Base-by-base conservation (phyloP, 495 filamentous ascomycete species). In the Aspergillus sparsus region DNA sequence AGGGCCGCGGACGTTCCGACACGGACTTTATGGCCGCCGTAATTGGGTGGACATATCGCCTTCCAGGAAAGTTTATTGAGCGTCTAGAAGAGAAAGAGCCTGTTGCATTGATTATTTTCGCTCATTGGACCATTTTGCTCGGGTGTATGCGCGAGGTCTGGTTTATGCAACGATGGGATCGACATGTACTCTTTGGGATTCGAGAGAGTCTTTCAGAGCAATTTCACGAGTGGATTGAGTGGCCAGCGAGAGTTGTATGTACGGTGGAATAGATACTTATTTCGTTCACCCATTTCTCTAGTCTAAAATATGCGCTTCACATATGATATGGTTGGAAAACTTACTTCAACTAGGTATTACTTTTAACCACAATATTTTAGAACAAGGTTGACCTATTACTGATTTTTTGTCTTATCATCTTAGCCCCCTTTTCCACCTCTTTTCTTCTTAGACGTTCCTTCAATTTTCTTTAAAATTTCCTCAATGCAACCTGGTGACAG, bases 121-220 rank as follows among this genome's bases (percentile, higher is more conserved):
- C 74, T 1, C 66, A 78, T 58, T 82, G 75, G 68, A 71, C 66
- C 44, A 71, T 79, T 8, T 46, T 80, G 11, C 52, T 79, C 32
- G 62, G 65, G 46, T 69, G 68, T 49, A 78, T 74, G 70, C 55
- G 68, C 4, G 61, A 62, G 6, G 54, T 61, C 0, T 79, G 75
- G 77, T 72, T 75, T 56, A 73, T 76, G 67, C 31, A 60, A 7
- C 74, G 69, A 2, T 77, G 77, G 74, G 70, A 74, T 49, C 58
- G 55, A 27, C 73, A 74, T 70, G 71, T 80, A n/a, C 44, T 79
- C 1, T 31, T 12, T 10, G 72, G 72, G 16, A 66, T 78, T 53
- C 56, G 53, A 13, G 45, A 34, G 4, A 70, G 54, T 32, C 53
- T 79, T 12, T 52, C 44, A 3, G 6, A 7, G 1, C 68, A 66